phyloP scores from a whole-genome alignment of 2,329 filamentous ascomycete genomes.

The Fusarium sp. region DNA sequence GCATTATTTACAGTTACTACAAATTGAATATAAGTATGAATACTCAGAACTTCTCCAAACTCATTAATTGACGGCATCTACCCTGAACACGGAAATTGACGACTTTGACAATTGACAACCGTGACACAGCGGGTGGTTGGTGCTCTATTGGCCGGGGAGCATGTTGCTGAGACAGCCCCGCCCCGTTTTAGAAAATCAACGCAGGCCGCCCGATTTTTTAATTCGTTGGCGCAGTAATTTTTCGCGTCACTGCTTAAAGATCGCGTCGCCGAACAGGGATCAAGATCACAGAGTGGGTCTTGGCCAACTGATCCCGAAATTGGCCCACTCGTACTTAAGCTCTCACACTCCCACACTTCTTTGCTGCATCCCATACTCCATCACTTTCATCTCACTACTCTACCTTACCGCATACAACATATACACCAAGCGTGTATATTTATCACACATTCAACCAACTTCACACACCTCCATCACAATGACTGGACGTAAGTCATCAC shows the following conservation, averaged over 20 bases:
- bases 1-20: not conserved
- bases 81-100: conserved; percentile 14
- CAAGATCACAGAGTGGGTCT: conserved; percentile 41
- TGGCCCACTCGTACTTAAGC: conserved; percentile 60
- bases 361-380: conserved; percentile 22
- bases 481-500: conserved; percentile 77
- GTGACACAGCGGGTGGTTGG: not conserved
- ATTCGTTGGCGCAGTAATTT: conserved; percentile 32
- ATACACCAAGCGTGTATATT: conserved; percentile 37
- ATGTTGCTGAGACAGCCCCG: conserved; percentile 11
- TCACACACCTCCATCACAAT: conserved; percentile 64
- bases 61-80: conserved; percentile 2
- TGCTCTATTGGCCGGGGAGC: conserved; percentile 11
- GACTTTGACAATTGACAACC: not conserved
- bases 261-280: conserved; percentile 48
- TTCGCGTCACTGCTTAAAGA: conserved; percentile 37
- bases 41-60: not conserved
- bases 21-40: not conserved
- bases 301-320: conserved; percentile 56
- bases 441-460: conserved; percentile 35
- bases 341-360: conserved; percentile 50
- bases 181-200: conserved; percentile 37
- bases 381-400: conserved; percentile 38
- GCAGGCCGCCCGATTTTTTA: conserved; percentile 34
- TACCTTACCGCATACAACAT: conserved; percentile 18